Percentiles rank a stretch among this genome's conserved stretches.
These are phyloP conservation scores for Samsoniella hepiali DNA, from an alignment of 2,329 filamentous ascomycete species.

Conservation along the genomic window DNA sequence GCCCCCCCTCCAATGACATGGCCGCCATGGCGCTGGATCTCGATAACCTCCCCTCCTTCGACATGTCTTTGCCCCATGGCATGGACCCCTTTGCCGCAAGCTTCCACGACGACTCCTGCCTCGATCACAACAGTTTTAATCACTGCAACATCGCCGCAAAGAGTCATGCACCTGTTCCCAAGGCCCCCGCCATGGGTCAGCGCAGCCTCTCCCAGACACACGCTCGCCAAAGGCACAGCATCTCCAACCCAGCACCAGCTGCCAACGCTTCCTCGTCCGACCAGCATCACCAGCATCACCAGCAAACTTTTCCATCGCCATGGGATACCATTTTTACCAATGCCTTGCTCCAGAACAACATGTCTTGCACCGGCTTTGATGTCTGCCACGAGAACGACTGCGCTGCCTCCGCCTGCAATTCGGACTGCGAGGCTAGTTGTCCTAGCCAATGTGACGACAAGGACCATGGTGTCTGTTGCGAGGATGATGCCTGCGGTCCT, in stretches of 20 bases:
- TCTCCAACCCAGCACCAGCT: slow-evolving; percentile 14
- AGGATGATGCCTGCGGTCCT: slow-evolving; percentile 32
- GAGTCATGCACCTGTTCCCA: slow-evolving; percentile 17
- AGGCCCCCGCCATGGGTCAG: slow-evolving; percentile 17
- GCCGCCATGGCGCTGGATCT: slow-evolving; percentile 28
- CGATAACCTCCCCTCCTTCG: slow-evolving; percentile 27
- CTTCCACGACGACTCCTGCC: slow-evolving; percentile 33
- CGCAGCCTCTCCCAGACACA: slow-evolving; percentile 18
- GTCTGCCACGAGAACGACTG: slow-evolving; percentile 26
- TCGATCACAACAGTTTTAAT: slow-evolving; percentile 25
- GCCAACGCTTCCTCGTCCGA: background rate
- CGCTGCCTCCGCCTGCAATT: slow-evolving; percentile 32
- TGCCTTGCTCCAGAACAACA: slow-evolving; percentile 11
- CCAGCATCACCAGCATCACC: background rate
- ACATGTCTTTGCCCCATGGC: slow-evolving; percentile 26
- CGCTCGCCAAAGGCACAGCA: slow-evolving; percentile 19
- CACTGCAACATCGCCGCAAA: slow-evolving; percentile 22
- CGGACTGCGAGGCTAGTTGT: slow-evolving; percentile 35
- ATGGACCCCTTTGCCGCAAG: slow-evolving; percentile 28
- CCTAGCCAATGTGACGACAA: slow-evolving; percentile 35
- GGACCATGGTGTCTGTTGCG: slow-evolving; percentile 34
- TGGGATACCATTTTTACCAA: slow-evolving; percentile 19
- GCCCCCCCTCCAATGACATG: slow-evolving; percentile 28
- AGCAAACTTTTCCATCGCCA: slow-evolving; percentile 11
- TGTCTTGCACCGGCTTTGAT: slow-evolving; percentile 8